Conservation (phyloP, 176 grass and related monocot species). For the Aegilops tauschii region DNA sequence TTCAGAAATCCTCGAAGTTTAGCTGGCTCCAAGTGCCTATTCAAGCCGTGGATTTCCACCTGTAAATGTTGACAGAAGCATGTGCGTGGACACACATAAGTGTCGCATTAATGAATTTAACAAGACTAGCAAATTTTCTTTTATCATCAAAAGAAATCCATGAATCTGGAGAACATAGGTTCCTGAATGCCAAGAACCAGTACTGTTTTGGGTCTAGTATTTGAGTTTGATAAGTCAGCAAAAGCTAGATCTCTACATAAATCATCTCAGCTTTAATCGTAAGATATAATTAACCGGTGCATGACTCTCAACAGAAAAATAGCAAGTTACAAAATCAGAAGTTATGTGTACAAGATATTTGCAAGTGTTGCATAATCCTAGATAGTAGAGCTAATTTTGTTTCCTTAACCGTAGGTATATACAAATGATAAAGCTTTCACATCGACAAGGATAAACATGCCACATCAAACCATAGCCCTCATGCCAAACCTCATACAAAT, state of each 20-base stretch:
- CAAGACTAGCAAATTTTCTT: neutral
- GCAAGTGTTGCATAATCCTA: neutral
- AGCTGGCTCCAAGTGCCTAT: slow-evolving; percentile 13
- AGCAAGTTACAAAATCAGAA: neutral
- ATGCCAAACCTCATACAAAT: neutral
- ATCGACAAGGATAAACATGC: neutral
- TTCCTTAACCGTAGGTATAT: neutral
- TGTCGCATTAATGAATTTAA: neutral
- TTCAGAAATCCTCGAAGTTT: slow-evolving; percentile 55
- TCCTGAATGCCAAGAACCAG: neutral
- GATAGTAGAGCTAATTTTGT: neutral
- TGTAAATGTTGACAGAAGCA: slow-evolving; percentile 30
- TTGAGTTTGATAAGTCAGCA: neutral
- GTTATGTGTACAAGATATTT: neutral
- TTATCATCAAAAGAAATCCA: neutral
- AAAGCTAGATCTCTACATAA: neutral
- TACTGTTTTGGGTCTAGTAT: neutral
- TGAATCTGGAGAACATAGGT: neutral
- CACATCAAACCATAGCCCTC: neutral
- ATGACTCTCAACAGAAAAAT: neutral
- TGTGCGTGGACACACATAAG: neutral
- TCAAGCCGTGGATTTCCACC: slow-evolving; percentile 43
- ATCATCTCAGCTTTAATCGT: neutral
- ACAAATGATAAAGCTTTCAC: neutral
- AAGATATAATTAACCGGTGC: neutral